These are phyloP conservation scores for Arctium lappa DNA, from an alignment of 129 eudicot species.

Conservation along the genomic window DNA sequence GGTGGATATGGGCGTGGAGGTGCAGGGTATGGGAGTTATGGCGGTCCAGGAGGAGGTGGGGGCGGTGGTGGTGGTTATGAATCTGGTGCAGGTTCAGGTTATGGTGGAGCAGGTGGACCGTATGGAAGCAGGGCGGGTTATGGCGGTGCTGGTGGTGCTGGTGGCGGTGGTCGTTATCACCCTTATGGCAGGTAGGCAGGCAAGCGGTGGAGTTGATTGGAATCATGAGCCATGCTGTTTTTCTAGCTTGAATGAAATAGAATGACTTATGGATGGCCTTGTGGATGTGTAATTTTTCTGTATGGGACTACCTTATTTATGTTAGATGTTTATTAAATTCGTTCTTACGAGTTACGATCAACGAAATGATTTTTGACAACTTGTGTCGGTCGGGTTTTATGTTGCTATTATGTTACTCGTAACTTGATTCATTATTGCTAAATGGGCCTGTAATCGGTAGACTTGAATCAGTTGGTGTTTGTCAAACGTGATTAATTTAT, in stretches of 20 bases:
- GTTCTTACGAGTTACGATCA: slow-evolving; percentile 14
- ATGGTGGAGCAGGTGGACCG: slow-evolving; percentile 68
- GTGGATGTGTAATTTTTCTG: slow-evolving; percentile 38
- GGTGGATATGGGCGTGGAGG: slow-evolving; percentile 74
- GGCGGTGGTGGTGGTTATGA: slow-evolving; percentile 43
- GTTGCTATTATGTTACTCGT: neutral
- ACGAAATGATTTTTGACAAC: neutral
- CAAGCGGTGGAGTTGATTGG: neutral
- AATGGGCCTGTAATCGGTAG: neutral
- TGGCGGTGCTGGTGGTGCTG: slow-evolving; percentile 51
- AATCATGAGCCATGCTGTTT: slow-evolving; percentile 13
- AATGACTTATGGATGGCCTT: slow-evolving; percentile 11
- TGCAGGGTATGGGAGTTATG: slow-evolving; percentile 55
- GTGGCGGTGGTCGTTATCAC: slow-evolving; percentile 82
- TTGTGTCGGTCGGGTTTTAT: neutral
- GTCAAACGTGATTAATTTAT: no score
- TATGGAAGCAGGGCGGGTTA: slow-evolving; percentile 59
- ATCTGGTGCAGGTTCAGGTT: slow-evolving; percentile 55
- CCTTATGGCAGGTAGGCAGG: slow-evolving; percentile 87
- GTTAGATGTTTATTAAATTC: slow-evolving; percentile 32
- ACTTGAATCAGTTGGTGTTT: no score
- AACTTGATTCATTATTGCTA: neutral
- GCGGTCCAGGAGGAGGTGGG: slow-evolving; percentile 54
- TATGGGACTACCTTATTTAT: slow-evolving; percentile 18
- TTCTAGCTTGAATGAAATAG: slow-evolving; percentile 20